phyloP scores from a whole-genome alignment of 78 protist species.

The Speleostelium caveatum region DNA sequence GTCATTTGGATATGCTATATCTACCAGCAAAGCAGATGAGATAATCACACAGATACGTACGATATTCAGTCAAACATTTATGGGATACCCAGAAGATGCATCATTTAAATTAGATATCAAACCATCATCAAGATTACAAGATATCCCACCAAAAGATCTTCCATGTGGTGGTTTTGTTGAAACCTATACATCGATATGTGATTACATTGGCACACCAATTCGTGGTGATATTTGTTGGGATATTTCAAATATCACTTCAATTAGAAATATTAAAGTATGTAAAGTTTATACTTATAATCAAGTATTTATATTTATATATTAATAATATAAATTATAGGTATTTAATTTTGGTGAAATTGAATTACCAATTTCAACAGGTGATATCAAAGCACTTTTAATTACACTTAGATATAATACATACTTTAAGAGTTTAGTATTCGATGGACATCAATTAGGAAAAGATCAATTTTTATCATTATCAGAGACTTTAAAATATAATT shows the following conservation, averaged over 20 bases:
- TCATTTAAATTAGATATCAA: constrained; percentile 43
- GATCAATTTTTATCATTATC: constrained; percentile 35
- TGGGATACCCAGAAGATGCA: constrained; percentile 55
- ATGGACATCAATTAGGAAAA: constrained; percentile 32
- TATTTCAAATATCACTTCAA: constrained; percentile 58
- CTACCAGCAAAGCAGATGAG: constrained; percentile 60
- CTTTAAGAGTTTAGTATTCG: constrained; percentile 67
- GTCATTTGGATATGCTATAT: constrained; percentile 36
- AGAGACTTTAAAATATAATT: constrained; percentile 59
- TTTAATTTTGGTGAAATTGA: constrained; percentile 84
- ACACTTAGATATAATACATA: constrained; percentile 68
- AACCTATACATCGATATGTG: constrained; percentile 53
- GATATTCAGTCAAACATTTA: constrained; percentile 20
- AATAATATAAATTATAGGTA: too few relatives aligned
- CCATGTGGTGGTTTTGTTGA: constrained; percentile 86
- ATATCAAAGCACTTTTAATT: constrained; percentile 60
- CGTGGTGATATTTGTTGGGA: constrained; percentile 83
- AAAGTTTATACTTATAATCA: too few relatives aligned
- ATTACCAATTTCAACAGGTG: constrained; percentile 71
- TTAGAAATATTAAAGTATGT: constrained; percentile 39
- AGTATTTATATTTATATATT: too few relatives aligned
- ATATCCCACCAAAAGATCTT: constrained; percentile 48
- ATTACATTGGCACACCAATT: constrained; percentile 20
- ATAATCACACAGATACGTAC: constrained; percentile 27
- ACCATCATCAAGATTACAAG: constrained; percentile 44